Percentiles rank a stretch among this genome's conserved stretches.
Evolutionary conservation across 192 early-diverging fungal species (phyloP).

Genomic region (Entophlyctis luteolus): DNA sequence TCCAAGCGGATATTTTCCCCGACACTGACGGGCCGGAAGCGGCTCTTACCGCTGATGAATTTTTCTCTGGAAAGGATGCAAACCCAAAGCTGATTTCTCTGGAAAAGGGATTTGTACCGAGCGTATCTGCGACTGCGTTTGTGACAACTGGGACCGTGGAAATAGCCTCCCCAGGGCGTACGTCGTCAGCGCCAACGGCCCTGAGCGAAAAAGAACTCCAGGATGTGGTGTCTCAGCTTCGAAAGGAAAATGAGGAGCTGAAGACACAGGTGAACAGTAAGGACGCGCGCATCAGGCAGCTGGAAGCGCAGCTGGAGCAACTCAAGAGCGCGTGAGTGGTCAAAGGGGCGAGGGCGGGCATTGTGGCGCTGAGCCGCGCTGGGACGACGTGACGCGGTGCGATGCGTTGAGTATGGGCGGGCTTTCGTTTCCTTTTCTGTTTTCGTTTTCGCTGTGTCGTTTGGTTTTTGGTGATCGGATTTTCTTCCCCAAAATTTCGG

Average conservation of each 20-base stretch:
- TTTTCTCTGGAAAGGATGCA: conserved; percentile 79
- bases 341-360: too few relatives aligned
- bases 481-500: too few relatives aligned
- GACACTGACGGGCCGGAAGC: conserved; percentile 75
- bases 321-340: too few relatives aligned
- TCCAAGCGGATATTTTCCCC: conserved; percentile 95
- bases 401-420: too few relatives aligned
- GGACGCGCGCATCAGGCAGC: conserved; percentile 72
- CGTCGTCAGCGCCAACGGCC: neutral
- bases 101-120: conserved; percentile 66
- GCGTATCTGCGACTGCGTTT: conserved; percentile 67
- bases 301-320: conserved; percentile 70
- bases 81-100: conserved; percentile 71
- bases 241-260: conserved; percentile 80
- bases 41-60: conserved; percentile 86
- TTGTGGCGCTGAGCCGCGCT: too few relatives aligned
- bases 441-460: too few relatives aligned
- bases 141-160: conserved; percentile 63
- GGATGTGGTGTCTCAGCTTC: conserved; percentile 68
- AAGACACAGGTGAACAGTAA: conserved; percentile 66
- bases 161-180: conserved; percentile 19
- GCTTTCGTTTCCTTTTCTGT: too few relatives aligned
- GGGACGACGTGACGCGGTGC: too few relatives aligned
- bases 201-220: conserved; percentile 62
- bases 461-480: too few relatives aligned